Evolutionary conservation across 345 rosid genomes (phyloP), one percentile per base, ranked within the genome.

Genomic region (Ricinus communis): DNA sequence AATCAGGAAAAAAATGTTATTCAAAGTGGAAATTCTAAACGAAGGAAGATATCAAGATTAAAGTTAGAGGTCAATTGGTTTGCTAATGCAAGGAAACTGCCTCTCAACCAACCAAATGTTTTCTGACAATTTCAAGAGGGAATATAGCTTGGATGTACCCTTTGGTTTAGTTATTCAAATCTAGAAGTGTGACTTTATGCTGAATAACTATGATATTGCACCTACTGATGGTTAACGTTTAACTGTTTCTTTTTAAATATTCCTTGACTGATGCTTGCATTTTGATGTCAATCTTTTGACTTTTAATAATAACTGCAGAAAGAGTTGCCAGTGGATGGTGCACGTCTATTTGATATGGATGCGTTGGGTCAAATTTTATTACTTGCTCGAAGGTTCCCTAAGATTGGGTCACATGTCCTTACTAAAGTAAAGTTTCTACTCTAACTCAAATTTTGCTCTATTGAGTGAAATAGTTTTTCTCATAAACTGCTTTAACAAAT

Each of bases 331-430:
- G 80, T 88, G 61, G 87, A 76, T 72, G 98, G 96, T 73, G 96
- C 90, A 49, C 91, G 97, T 59, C 63, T 94, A 78, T 91, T 94
- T 83, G 98, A 91, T 74, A 73, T 87, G 58, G 87, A 86, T 74
- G 82, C 77, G 67, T 70, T 77, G 40, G 73, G 78, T 73, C 85
- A 87, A 77, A 77, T 79, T 55, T 7, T 91, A 27, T 78, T 94
- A 62, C 67, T 91, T 72, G 85, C 89, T 2, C 79, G 96, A 46
- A 87, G 87, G 81, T 82, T 84, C 69, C 74, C 89, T 54, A 87
- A 89, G 53, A 76, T 74, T 24, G 91, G 90, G 63, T 66, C 79
- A 8, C 83, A 82, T 83, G 79, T 75, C 27, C 93, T 93, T 71
- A 80, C 93, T 18, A 91, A 88, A 82, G 98, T 91, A 73, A 82